A percentile compares a stretch with the other conserved stretches of the same genome.
Evolutionary conservation across 495 filamentous ascomycete genomes (phyloP).

Genomic region (Elasticomyces elasticus): DNA sequence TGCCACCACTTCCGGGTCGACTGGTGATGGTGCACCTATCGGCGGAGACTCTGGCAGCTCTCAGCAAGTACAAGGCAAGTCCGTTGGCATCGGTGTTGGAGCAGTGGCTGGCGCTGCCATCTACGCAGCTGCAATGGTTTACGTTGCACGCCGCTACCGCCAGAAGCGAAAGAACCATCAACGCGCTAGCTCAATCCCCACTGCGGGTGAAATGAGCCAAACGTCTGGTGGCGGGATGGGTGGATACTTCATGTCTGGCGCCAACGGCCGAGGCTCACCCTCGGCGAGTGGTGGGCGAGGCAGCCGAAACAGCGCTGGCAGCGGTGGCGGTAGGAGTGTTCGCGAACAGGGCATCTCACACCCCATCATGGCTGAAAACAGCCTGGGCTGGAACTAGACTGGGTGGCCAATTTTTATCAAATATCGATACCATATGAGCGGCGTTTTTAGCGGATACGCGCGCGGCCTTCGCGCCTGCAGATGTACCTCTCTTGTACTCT

Average conservation of each 20-base stretch:
- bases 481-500: neutral
- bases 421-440: neutral
- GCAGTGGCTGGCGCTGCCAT: constrained; percentile 70
- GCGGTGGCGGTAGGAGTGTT: constrained; percentile 48
- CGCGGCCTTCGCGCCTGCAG: neutral
- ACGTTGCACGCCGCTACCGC: constrained; percentile 87
- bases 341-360: constrained; percentile 61
- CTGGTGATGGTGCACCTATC: constrained; percentile 35
- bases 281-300: constrained; percentile 30
- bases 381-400: constrained; percentile 83
- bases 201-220: constrained; percentile 21
- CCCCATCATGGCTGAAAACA: constrained; percentile 95
- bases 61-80: constrained; percentile 55
- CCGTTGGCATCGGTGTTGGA: constrained; percentile 72
- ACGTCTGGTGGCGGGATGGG: constrained; percentile 15
- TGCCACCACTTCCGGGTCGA: constrained; percentile 21
- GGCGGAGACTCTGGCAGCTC: constrained; percentile 41
- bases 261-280: constrained; percentile 40
- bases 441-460: neutral
- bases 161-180: constrained; percentile 67
- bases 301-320: constrained; percentile 35
- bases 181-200: constrained; percentile 57
- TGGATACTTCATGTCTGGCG: constrained; percentile 25
- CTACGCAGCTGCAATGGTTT: constrained; percentile 99
- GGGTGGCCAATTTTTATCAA: neutral